Percentiles rank a stretch among this genome's conserved stretches.
Conservation (phyloP, 1,284 basidiomycete genomes). For the Irpex lacteus region DNA sequence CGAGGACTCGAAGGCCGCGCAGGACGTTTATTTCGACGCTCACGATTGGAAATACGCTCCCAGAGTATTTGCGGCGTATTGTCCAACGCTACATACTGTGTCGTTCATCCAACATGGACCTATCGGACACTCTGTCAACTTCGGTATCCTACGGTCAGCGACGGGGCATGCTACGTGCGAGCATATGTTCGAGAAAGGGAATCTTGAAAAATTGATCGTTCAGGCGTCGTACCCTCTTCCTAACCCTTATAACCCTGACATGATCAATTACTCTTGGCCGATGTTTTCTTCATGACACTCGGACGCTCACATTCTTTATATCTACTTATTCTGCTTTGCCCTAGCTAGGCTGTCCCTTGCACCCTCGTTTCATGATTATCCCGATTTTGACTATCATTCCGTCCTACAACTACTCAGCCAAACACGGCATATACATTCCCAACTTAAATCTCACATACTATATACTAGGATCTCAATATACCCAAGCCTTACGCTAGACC, state of each 20-base stretch:
- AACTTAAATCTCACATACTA: background rate
- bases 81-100: background rate
- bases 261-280: background rate
- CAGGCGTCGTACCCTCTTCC: no score
- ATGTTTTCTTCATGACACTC: background rate
- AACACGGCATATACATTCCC: no score
- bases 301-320: background rate
- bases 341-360: background rate
- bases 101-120: background rate
- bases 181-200: no score
- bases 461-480: background rate
- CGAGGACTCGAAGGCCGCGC: background rate
- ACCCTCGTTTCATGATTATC: no score
- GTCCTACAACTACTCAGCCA: no score
- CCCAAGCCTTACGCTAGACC: constrained; percentile 51
- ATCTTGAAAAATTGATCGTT: no score
- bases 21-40: background rate
- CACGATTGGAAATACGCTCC: background rate
- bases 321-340: background rate
- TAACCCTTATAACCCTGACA: no score
- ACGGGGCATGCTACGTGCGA: background rate
- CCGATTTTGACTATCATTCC: no score
- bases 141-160: background rate
- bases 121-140: background rate
- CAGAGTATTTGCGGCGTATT: background rate